Evolutionary conservation across 306 rosid species (phyloP).

Genomic region (Delonix regia): DNA sequence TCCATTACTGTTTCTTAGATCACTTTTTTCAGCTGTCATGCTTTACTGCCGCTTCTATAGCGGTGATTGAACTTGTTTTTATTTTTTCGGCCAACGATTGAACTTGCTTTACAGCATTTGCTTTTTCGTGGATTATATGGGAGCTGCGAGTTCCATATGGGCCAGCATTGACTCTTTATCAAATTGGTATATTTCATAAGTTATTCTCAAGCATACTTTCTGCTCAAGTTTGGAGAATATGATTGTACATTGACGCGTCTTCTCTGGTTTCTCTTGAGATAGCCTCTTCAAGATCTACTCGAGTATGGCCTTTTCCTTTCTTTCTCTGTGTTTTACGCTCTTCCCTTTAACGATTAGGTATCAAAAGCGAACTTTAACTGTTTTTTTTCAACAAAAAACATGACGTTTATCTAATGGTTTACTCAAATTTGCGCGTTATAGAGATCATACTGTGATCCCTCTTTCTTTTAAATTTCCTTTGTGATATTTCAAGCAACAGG

Average conservation of each 20-base stretch:
- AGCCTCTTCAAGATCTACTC: slow-evolving; percentile 80
- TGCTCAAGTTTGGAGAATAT: slow-evolving; percentile 57
- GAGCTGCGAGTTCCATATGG: slow-evolving; percentile 33
- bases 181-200: slow-evolving; percentile 38
- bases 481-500: neutral
- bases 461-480: slow-evolving; percentile 32
- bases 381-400: neutral
- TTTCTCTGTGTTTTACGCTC: slow-evolving; percentile 15
- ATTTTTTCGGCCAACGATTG: too few species aligned
- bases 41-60: slow-evolving; percentile 24
- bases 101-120: too few species aligned
- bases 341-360: slow-evolving; percentile 45
- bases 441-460: slow-evolving; percentile 40
- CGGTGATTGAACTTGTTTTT: slow-evolving; percentile 33
- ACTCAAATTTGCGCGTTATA: slow-evolving; percentile 45
- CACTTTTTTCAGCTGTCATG: slow-evolving; percentile 37
- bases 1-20: slow-evolving; percentile 27
- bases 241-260: slow-evolving; percentile 52
- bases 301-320: slow-evolving; percentile 65
- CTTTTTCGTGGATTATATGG: slow-evolving; percentile 33
- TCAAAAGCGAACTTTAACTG: slow-evolving; percentile 47
- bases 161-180: slow-evolving; percentile 44
- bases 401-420: slow-evolving; percentile 31
- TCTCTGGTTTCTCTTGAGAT: slow-evolving; percentile 57
- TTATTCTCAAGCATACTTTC: slow-evolving; percentile 45